Conservation (phyloP, 306 rosid species). For the Dalbergia cultrata region DNA sequence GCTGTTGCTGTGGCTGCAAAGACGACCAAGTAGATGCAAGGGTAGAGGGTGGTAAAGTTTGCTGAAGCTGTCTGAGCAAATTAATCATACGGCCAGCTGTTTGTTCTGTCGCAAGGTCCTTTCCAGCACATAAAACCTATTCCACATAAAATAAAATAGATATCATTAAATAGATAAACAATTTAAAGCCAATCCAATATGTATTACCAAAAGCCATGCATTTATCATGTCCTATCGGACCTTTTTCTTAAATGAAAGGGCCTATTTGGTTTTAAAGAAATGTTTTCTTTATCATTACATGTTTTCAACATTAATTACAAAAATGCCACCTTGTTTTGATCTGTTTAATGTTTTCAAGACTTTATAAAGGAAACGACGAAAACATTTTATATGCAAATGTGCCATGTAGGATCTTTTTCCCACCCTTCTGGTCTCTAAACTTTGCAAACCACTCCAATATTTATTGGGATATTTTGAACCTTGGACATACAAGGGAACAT, state of each 20-base stretch:
- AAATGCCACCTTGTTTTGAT: too few relatives aligned
- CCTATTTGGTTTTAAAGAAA: neutral
- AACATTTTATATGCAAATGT: too few relatives aligned
- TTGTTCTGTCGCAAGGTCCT: constrained; percentile 94
- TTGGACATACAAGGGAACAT: neutral
- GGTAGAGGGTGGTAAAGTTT: constrained; percentile 85
- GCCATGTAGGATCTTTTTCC: too few relatives aligned
- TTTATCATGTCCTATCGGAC: too few relatives aligned
- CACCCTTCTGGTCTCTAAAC: too few relatives aligned
- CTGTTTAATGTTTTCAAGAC: too few relatives aligned
- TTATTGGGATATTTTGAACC: neutral
- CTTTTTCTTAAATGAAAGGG: too few relatives aligned
- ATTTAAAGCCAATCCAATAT: constrained; percentile 17
- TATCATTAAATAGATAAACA: constrained; percentile 24
- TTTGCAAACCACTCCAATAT: neutral
- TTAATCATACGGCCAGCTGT: constrained; percentile 83
- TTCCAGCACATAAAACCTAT: constrained; percentile 92
- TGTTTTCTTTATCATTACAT: too few relatives aligned
- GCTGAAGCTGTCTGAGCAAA: constrained; percentile 93
- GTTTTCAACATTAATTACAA: too few relatives aligned
- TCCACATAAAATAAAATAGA: constrained; percentile 18
- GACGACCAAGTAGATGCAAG: constrained; percentile 98
- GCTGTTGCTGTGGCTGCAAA: constrained; percentile 96
- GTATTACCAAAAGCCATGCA: neutral
- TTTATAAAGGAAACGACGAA: too few relatives aligned